These are phyloP conservation scores for Rosa persica DNA, from an alignment of 306 rosid genomes.

Conservation along the genomic window DNA sequence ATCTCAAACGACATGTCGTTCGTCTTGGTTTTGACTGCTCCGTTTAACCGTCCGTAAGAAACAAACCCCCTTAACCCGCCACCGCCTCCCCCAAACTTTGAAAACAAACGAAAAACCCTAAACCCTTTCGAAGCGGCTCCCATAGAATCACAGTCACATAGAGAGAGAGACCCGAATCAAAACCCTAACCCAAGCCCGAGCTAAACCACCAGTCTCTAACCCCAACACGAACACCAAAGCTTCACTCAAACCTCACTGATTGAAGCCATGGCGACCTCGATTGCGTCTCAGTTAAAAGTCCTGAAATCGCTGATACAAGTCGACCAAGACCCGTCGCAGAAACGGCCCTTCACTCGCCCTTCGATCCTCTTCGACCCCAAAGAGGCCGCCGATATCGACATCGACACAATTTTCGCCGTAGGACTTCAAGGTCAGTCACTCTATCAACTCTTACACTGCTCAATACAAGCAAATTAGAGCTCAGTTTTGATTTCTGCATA, in stretches of 20 bases:
- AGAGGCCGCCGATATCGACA: constrained; percentile 72
- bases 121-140: background rate
- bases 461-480: background rate
- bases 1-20: background rate
- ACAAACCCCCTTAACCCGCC: background rate
- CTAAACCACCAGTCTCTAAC: background rate
- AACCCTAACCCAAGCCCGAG: background rate
- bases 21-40: background rate
- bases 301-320: constrained; percentile 46
- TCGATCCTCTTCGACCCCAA: constrained; percentile 74
- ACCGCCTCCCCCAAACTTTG: background rate
- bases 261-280: constrained; percentile 54
- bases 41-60: background rate
- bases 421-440: constrained; percentile 58
- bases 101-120: background rate
- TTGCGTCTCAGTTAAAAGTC: constrained; percentile 65
- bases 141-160: background rate
- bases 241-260: background rate
- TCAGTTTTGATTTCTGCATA: background rate
- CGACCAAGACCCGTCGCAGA: constrained; percentile 54
- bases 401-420: constrained; percentile 50
- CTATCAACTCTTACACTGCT: background rate
- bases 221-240: background rate
- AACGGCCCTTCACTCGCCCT: constrained; percentile 79
- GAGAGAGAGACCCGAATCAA: background rate